Evolutionary conservation across 164 flowering plant species (phyloP).

Genomic region (Vitis riparia): DNA sequence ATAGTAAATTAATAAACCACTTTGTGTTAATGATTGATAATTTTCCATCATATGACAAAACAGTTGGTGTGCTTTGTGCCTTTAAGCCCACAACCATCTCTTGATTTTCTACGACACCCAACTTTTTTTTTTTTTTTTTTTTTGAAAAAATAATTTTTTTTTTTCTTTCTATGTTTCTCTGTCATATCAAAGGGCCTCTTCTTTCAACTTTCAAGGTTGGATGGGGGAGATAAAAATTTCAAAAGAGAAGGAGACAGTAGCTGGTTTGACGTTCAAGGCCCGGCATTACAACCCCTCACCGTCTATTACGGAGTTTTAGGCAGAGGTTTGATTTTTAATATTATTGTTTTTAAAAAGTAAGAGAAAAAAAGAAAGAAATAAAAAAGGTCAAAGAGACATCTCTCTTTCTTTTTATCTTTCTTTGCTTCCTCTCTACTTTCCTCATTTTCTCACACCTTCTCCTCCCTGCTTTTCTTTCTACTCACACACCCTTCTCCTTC

Average conservation of each 20-base stretch:
- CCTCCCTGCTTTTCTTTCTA: slow-evolving; percentile 5
- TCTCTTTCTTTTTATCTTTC: slow-evolving; percentile 11
- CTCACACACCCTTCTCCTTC: background rate
- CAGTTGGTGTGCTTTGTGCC: too few relatives aligned
- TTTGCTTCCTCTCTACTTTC: slow-evolving; percentile 15
- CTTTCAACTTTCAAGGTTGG: too few relatives aligned
- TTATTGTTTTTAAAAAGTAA: background rate
- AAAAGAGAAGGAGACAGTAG: slow-evolving; percentile 16
- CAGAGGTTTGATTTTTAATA: slow-evolving; percentile 6
- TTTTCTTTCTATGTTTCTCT: too few relatives aligned
- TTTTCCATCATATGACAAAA: too few relatives aligned
- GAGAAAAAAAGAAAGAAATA: background rate
- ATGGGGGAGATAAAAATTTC: background rate
- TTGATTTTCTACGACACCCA: too few relatives aligned
- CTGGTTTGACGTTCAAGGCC: slow-evolving; percentile 50
- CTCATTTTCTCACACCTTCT: slow-evolving; percentile 7
- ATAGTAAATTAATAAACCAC: too few relatives aligned
- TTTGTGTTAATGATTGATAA: too few relatives aligned
- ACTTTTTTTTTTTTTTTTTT: too few relatives aligned
- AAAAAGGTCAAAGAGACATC: slow-evolving; percentile 39
- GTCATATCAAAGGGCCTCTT: too few relatives aligned
- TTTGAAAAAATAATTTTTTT: too few relatives aligned
- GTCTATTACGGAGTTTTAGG: slow-evolving; percentile 33
- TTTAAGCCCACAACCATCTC: too few relatives aligned
- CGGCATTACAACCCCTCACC: slow-evolving; percentile 31